phyloP scores from a whole-genome alignment of 352 stramenopile species.

The Phytopythium cucurbitacearum region DNA sequence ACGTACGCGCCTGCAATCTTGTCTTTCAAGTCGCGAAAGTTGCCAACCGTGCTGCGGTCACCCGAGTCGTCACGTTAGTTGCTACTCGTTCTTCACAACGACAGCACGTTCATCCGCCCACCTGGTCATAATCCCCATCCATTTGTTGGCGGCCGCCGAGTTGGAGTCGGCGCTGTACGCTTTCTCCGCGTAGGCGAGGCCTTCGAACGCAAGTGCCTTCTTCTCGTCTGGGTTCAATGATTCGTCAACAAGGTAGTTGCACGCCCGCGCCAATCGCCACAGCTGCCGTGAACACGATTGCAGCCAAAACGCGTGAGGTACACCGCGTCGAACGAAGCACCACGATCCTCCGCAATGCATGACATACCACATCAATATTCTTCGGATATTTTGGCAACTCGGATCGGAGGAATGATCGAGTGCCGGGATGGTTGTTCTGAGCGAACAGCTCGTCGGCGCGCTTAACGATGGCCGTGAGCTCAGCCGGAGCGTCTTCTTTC shows the following conservation, averaged over 20 bases:
- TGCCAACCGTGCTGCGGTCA: conserved; percentile 35
- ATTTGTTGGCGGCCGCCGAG: conserved; percentile 58
- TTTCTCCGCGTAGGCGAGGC: conserved; percentile 40
- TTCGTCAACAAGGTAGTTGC: conserved; percentile 58
- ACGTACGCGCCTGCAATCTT: conserved; percentile 68
- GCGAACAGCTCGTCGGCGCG: conserved; percentile 47
- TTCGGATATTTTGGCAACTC: conserved; percentile 27
- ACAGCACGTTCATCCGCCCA: conserved; percentile 2
- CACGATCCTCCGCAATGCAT: neutral
- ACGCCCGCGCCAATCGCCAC: conserved; percentile 57
- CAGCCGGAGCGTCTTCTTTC: conserved; percentile 17
- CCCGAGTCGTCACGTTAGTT: neutral
- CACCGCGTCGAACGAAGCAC: neutral
- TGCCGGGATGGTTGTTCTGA: conserved; percentile 35
- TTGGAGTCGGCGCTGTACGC: conserved; percentile 44
- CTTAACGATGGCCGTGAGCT: conserved; percentile 28
- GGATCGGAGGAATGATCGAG: conserved; percentile 35
- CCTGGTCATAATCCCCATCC: conserved; percentile 73
- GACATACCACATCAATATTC: conserved; percentile 45
- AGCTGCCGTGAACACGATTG: conserved; percentile 23
- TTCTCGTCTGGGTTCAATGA: conserved; percentile 36
- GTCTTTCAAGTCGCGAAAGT: conserved; percentile 58
- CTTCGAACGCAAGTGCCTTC: conserved; percentile 52
- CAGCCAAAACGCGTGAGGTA: conserved; percentile 2
- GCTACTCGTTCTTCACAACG: neutral